phyloP scores from a whole-genome alignment of 1,284 basidiomycete species.

The Apiotrichum domesticum region DNA sequence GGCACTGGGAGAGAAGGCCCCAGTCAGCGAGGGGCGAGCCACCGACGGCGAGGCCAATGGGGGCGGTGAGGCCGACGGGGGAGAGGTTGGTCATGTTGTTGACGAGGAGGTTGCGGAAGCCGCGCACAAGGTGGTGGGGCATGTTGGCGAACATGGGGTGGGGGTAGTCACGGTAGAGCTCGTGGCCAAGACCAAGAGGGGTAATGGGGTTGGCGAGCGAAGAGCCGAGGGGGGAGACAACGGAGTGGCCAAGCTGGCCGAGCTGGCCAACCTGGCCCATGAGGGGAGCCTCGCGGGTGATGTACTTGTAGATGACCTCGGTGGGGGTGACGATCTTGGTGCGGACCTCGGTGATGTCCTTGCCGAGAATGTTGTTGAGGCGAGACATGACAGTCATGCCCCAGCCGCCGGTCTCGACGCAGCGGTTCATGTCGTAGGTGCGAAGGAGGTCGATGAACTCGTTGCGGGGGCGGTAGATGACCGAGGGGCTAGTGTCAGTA shows the following conservation, averaged over 20 bases:
- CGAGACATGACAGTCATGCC: conserved; percentile 1
- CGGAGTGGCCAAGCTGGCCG: too few relatives aligned
- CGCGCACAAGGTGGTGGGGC: not conserved
- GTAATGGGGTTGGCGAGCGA: not conserved
- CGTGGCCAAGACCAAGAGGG: too few relatives aligned
- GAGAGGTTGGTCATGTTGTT: not conserved
- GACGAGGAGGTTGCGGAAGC: not conserved
- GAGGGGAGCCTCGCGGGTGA: not conserved
- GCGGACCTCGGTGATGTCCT: not conserved
- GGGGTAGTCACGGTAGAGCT: too few relatives aligned
- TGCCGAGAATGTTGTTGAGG: not conserved
- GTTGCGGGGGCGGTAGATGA: not conserved
- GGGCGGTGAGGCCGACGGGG: not conserved
- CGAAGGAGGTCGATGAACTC: conserved; percentile 1
- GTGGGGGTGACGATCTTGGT: conserved; percentile 2
- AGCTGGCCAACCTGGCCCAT: not conserved
- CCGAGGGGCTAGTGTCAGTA: not conserved
- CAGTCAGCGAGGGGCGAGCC: not conserved
- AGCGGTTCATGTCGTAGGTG: not conserved
- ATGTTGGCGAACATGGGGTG: not conserved
- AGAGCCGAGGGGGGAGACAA: not conserved
- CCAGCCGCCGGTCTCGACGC: not conserved
- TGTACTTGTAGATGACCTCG: conserved; percentile 3
- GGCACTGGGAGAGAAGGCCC: too few relatives aligned
- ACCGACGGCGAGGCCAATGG: not conserved